Evolutionary conservation across 495 filamentous ascomycete species (phyloP).

Genomic region (Umbilicaria muhlenbergii): DNA sequence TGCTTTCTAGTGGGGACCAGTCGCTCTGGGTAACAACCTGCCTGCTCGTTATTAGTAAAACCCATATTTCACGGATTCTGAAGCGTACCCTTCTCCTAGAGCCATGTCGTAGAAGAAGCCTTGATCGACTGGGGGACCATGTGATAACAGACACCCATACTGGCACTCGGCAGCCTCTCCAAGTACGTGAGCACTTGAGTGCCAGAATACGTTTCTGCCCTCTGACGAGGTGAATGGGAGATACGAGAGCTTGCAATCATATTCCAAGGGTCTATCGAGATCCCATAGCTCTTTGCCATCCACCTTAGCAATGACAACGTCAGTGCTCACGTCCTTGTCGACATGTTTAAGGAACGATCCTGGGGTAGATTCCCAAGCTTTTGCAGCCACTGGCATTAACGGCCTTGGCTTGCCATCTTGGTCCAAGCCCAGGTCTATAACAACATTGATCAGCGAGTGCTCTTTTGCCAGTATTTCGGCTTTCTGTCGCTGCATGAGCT

Average conservation of each 20-base stretch:
- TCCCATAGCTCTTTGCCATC: conserved; percentile 79
- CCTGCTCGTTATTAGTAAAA: conserved; percentile 7
- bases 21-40: conserved; percentile 59
- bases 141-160: conserved; percentile 80
- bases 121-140: conserved; percentile 80
- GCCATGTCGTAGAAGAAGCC: conserved; percentile 99
- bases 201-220: conserved; percentile 80
- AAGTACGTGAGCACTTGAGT: conserved; percentile 84
- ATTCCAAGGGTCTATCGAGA: conserved; percentile 74
- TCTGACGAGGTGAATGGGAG: conserved; percentile 73
- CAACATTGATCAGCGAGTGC: conserved; percentile 33
- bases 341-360: conserved; percentile 35
- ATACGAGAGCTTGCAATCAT: conserved; percentile 59
- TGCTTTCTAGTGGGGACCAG: conserved; percentile 63
- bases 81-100: conserved; percentile 45
- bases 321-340: conserved; percentile 33
- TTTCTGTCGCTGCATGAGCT: conserved; percentile 68
- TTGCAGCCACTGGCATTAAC: conserved; percentile 24
- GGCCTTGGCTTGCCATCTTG: conserved; percentile 23
- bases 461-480: conserved; percentile 41
- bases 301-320: conserved; percentile 62
- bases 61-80: no score
- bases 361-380: conserved; percentile 38
- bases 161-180: conserved; percentile 82
- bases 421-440: conserved; percentile 28